Conservation (phyloP, 805 yeast genomes). For the Cyberlindnera maritima region DNA sequence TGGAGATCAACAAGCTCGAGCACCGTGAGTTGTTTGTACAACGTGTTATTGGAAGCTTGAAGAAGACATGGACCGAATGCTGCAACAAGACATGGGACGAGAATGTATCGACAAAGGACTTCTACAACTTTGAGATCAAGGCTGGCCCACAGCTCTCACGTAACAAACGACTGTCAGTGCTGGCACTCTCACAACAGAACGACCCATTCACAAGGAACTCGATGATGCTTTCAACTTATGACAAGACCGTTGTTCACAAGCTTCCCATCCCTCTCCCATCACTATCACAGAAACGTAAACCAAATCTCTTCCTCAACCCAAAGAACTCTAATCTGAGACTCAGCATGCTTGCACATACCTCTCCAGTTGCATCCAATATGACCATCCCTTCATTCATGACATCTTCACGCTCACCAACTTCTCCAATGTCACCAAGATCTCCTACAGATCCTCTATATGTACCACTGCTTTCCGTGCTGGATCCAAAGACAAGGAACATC, state of each 20-base stretch:
- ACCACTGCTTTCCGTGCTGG: slow-evolving; percentile 20
- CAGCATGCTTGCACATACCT: slow-evolving; percentile 10
- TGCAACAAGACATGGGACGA: slow-evolving; percentile 30
- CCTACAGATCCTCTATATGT: slow-evolving; percentile 18
- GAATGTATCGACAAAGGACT: slow-evolving; percentile 28
- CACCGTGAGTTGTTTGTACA: slow-evolving; percentile 28
- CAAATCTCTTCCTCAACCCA: slow-evolving; percentile 22
- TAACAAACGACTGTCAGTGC: slow-evolving; percentile 33
- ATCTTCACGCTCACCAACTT: slow-evolving; percentile 7
- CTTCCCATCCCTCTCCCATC: slow-evolving; percentile 21
- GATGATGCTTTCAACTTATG: slow-evolving; percentile 33
- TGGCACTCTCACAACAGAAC: slow-evolving; percentile 36
- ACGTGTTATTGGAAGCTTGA: slow-evolving; percentile 43
- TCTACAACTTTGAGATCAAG: slow-evolving; percentile 21
- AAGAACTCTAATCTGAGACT: slow-evolving; percentile 27
- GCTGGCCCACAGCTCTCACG: slow-evolving; percentile 28
- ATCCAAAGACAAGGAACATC: slow-evolving; percentile 17
- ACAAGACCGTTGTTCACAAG: slow-evolving; percentile 20
- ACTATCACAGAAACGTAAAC: slow-evolving; percentile 13
- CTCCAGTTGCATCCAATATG: slow-evolving; percentile 3
- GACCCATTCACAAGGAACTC: slow-evolving; percentile 43
- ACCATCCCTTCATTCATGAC: slow-evolving; percentile 4
- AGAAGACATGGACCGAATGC: slow-evolving; percentile 46
- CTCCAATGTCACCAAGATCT: slow-evolving; percentile 10
- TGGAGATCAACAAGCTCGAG: slow-evolving; percentile 31